These are phyloP conservation scores for Carex parvula DNA, from an alignment of 176 grass and related monocot species.

Conservation along the genomic window DNA sequence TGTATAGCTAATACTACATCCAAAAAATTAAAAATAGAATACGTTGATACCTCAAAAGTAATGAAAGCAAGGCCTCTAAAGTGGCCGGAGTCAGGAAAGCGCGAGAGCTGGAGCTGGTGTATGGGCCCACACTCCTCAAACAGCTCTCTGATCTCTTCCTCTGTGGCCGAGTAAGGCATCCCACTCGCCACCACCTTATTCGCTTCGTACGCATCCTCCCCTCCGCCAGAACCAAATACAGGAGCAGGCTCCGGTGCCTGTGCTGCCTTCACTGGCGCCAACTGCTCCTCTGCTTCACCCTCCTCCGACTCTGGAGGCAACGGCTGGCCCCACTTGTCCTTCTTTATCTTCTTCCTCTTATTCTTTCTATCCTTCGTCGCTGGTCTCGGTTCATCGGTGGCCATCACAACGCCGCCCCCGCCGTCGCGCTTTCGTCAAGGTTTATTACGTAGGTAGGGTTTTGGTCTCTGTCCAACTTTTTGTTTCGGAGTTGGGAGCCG, in stretches of 20 bases:
- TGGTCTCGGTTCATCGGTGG: conserved; percentile 31
- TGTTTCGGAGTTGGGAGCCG: neutral
- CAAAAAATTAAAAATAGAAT: neutral
- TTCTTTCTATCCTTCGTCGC: conserved; percentile 34
- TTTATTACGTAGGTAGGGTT: neutral
- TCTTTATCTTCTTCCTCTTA: conserved; percentile 74
- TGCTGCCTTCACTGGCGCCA: conserved; percentile 12
- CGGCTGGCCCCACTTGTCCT: conserved; percentile 84
- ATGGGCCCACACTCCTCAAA: conserved; percentile 63
- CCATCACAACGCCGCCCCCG: conserved; percentile 45
- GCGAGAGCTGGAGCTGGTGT: conserved; percentile 67
- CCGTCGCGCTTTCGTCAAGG: neutral
- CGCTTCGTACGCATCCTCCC: conserved; percentile 35
- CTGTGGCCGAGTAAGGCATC: conserved; percentile 71
- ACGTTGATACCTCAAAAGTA: conserved; percentile 54
- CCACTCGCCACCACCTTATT: conserved; percentile 84
- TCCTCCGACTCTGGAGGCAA: conserved; percentile 25
- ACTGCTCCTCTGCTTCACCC: conserved; percentile 21
- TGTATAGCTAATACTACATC: neutral
- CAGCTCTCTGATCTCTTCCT: conserved; percentile 58
- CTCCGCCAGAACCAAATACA: neutral
- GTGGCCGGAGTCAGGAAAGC: conserved; percentile 79
- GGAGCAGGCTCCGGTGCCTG: neutral
- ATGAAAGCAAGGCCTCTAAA: conserved; percentile 87
- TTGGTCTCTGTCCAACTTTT: neutral